Base-by-base conservation (phyloP, 2,329 filamentous ascomycete genomes). In the Juglanconis sp. region DNA sequence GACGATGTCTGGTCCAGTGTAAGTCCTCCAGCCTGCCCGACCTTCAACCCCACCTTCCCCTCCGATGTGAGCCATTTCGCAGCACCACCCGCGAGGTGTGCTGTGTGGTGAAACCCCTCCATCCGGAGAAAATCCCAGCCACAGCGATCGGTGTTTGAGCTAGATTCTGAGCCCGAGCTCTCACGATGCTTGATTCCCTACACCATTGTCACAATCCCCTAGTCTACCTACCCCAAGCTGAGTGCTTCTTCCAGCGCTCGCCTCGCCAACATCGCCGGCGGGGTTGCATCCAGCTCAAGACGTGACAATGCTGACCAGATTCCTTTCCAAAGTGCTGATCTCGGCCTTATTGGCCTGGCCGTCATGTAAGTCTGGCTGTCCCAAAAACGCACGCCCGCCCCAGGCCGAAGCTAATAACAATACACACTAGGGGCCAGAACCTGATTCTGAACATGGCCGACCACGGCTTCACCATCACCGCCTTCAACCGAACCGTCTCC, bases 401-500 rank as follows among this genome's bases (percentile, higher is more conserved):
- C 53, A 46, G 13, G 32, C 40, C 52, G 53, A 49, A 47, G 53
- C 55, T 55, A 57, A 50, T 32, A 36, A 56, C 48, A 24, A 24
- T 24, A 2, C 49, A 10, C 36, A 46, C 50, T 51, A 85, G 83
- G 86, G 86, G 84, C 77, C 89, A 93, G 83, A 95, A 94, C 82
- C 81, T 95, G 79, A 93, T 95, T 77, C 79, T 95, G 74, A 95
- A 95, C 79, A 91, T 89, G 81, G 91, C 91, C 71, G 91, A 95
- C 77, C 87, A 94, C 72, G 90, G 93, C 74, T 98, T 96, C 87
- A 98, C 92, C 76, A 91, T 99, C 74, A 90, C 94, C 79, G 95
- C 94, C 70, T 99, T 90, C 88, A 99, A 99, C 89, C 91, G 95
- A 79, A 99, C 95, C 71, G 91, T 97, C 70, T 87, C 92, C 80